Conservation (phyloP, 805 yeast genomes). For the Candida boleticola region DNA sequence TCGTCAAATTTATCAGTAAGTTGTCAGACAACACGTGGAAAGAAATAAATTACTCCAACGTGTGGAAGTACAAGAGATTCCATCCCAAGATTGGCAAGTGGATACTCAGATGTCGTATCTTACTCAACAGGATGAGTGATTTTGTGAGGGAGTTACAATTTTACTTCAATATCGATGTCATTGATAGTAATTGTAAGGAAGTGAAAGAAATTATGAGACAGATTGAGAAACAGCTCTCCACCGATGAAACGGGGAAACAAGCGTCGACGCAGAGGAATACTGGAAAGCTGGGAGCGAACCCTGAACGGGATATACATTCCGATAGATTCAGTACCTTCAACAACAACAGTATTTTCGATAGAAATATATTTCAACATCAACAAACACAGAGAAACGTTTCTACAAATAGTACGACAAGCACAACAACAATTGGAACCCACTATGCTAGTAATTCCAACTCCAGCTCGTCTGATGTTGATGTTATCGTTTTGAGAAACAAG, state of each 20-base stretch:
- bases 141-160: slow-evolving; percentile 54
- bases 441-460: background rate
- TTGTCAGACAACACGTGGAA: slow-evolving; percentile 67
- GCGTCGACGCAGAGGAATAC: background rate
- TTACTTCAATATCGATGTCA: slow-evolving; percentile 57
- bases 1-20: slow-evolving; percentile 61
- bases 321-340: slow-evolving; percentile 10
- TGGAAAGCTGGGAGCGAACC: background rate
- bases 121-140: slow-evolving; percentile 57
- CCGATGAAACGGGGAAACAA: slow-evolving; percentile 8
- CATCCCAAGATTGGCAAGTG: slow-evolving; percentile 46
- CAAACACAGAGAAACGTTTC: background rate
- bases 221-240: background rate
- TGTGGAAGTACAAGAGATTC: slow-evolving; percentile 59
- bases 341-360: slow-evolving; percentile 22
- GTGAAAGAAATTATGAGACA: slow-evolving; percentile 27
- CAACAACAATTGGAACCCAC: background rate
- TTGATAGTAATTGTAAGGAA: slow-evolving; percentile 51
- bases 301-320: background rate
- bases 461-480: slow-evolving; percentile 8
- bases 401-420: background rate
- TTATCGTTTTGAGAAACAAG: slow-evolving; percentile 15
- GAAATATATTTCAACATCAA: slow-evolving; percentile 13
- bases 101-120: slow-evolving; percentile 51
- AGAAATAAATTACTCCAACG: slow-evolving; percentile 59